Base-by-base conservation (phyloP, 2,329 filamentous ascomycete genomes). In the Sclerotinia sclerotiorum region DNA sequence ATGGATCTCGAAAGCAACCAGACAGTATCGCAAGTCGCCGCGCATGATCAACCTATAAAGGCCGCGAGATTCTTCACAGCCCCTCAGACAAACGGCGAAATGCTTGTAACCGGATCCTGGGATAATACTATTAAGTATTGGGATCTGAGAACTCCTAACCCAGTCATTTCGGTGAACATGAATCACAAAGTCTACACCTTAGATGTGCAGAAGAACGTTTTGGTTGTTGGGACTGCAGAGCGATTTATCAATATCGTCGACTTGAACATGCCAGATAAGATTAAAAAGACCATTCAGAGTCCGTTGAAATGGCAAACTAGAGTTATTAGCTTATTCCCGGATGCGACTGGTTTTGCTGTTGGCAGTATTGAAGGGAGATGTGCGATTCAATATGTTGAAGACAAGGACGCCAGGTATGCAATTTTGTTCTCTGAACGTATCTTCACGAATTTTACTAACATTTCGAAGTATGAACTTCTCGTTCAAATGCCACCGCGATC, bases 271-370 rank as follows among this genome's bases (percentile, higher is more conserved):
- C 95, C 95, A 5, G 87, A 87, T 65, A 93, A 92, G 75, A 93
- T 97, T 80, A 97, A 97, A 87, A 99, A 99, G 85, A 94, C 92
- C 13, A 86, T 97, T 63, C 93, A 97, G 81, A 97, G 93, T 77
- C 95, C 95, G 3, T 85, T 99, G 56, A 99, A 99, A 82, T 99
- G 94, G 93, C 95, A 99, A 84, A 99, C 95, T 1, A 85, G 94
- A 69, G 93, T 96, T 17, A 92, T 98, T 64, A 95, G 91, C 82
- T 98, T 94, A 83, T 99, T 99, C 79, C 88, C 90, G 19, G 94
- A 99, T 78, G 91, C 93, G 8, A 89, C 88, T 0, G 95, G 95
- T 7, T 99, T 97, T 77, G 95, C 95, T 0, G 92, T 99, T 63
- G 95, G 95, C 67, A 97, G 92, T 78, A 97, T 99, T 75, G 95